Evolutionary conservation across 495 filamentous ascomycete genomes (phyloP), one percentile per base, ranked within the genome.

Genomic region (Chlorociboria aeruginascens): DNA sequence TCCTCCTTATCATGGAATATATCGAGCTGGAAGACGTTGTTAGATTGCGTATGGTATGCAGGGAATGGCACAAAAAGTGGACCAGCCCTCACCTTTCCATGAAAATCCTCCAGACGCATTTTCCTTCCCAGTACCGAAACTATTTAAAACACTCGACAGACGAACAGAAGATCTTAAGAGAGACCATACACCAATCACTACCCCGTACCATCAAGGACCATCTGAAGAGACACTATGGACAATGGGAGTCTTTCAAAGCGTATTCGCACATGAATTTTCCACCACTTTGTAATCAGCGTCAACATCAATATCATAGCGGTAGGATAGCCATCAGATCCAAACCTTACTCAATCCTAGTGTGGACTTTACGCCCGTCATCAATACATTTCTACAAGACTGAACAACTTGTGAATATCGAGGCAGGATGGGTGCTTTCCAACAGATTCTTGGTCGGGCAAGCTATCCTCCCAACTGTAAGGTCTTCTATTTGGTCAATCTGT

Each of bases 361-460:
- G 41, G 43, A 40, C 43, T 28, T 16, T 56, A 7, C 42, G 32
- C 14, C 41, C 50, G 20, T 25, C 20, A 25, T 25, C 20, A 25
- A 25, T 4, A 25, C 20, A 25, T 25, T 25, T 25, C 20, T 25
- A 25, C 20, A 25, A 25, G 20, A 25, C 20, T 25, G 20, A 25
- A 25, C 2, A 33, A 41, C n/a, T 17, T 25, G 8, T 14, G 10
- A 30, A 25, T 2, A 3, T 4, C 20, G 11, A 25, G 32, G 8
- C 44, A 44, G 12, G 35, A n/a, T 59, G 52, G 52, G 10, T 43
- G 12, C 46, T 59, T 17, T 59, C 49, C 1, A 46, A 59, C 17
- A 32, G 42, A 29, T 48, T 43, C 33, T 28, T 58, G 8, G 32
- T 58, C n/a, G 44, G 30, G 1, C 13, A n/a, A 16, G 49, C n/a